Percentiles rank a stretch among this genome's conserved stretches.
phyloP scores from a whole-genome alignment of 371 early-diverging fungal species.

The Mortierella sp. region DNA sequence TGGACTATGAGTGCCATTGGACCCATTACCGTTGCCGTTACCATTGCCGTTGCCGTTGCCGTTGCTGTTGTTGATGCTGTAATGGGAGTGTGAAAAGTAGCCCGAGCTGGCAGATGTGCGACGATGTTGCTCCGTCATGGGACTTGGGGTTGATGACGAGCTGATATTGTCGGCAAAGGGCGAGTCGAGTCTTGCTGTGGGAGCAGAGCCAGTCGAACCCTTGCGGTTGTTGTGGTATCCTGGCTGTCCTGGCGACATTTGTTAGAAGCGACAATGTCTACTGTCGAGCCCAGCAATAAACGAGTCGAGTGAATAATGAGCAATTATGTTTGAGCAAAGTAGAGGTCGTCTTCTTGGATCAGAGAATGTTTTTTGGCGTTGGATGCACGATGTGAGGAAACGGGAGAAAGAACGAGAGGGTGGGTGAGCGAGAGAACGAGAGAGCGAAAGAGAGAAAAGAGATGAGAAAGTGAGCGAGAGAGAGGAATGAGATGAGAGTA shows the following conservation, averaged over 20 bases:
- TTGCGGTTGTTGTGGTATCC: constrained; percentile 28
- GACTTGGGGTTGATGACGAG: constrained; percentile 8
- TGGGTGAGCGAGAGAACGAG: neutral
- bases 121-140: constrained; percentile 22
- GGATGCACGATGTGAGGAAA: no score
- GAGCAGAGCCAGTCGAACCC: constrained; percentile 29
- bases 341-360: no score
- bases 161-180: neutral
- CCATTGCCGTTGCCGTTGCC: constrained; percentile 1
- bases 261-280: neutral
- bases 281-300: neutral
- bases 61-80: constrained; percentile 16
- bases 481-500: no score
- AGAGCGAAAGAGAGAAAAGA: neutral
- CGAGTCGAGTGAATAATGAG: no score
- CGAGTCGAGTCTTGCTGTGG: constrained; percentile 20
- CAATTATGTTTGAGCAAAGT: no score
- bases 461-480: neutral
- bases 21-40: neutral
- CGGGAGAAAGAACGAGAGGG: no score
- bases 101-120: constrained; percentile 43
- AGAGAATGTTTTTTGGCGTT: neutral
- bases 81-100: constrained; percentile 26
- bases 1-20: neutral
- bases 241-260: constrained; percentile 31